Evolutionary conservation across 495 filamentous ascomycete species (phyloP).

Genomic region (Podospora australis): DNA sequence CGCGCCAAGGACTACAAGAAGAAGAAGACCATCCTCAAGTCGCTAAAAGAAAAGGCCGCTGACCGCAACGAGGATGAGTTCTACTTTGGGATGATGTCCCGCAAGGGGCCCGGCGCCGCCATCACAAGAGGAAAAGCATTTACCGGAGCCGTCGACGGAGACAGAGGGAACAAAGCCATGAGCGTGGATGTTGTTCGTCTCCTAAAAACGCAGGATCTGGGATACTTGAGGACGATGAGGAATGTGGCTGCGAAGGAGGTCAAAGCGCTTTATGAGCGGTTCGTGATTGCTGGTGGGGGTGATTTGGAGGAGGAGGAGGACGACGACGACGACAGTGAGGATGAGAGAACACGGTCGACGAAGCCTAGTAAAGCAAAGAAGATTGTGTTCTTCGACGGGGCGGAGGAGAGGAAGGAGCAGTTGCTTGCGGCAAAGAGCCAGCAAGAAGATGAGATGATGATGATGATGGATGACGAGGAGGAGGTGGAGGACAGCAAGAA

Average conservation of each 20-base stretch:
- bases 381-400: constrained; percentile 39
- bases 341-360: constrained; percentile 6
- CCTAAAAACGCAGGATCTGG: constrained; percentile 93
- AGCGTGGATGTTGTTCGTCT: constrained; percentile 70
- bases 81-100: constrained; percentile 81
- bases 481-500: constrained; percentile 42
- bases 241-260: constrained; percentile 44
- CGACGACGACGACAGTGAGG: constrained; percentile 18
- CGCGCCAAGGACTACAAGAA: constrained; percentile 81
- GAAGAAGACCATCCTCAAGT: constrained; percentile 75
- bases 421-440: constrained; percentile 36
- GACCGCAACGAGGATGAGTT: constrained; percentile 96
- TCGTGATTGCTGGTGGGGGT: constrained; percentile 30
- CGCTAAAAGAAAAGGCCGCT: constrained; percentile 70
- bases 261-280: constrained; percentile 37
- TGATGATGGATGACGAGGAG: constrained; percentile 16
- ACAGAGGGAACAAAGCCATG: constrained; percentile 54
- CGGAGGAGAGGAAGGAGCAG: constrained; percentile 27
- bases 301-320: constrained; percentile 23
- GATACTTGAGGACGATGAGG: constrained; percentile 68
- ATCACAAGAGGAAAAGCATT: constrained; percentile 34
- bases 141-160: constrained; percentile 51
- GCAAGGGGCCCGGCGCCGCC: constrained; percentile 29
- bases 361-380: constrained; percentile 28
- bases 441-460: constrained; percentile 31